phyloP scores from a whole-genome alignment of 805 yeast genomes.

The Monosporozyma aerobia region DNA sequence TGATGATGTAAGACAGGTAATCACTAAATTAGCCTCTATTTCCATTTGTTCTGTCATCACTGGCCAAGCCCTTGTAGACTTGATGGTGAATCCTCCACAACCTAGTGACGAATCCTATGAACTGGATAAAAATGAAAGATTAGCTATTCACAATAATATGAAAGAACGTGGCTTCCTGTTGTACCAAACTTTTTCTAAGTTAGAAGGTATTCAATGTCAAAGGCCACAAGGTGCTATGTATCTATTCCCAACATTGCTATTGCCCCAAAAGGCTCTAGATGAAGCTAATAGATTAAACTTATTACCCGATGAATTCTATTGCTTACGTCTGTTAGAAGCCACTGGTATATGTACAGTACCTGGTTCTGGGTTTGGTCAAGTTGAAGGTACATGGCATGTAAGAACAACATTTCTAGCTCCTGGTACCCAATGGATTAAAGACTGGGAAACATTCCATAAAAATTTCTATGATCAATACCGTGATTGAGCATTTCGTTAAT shows the following conservation, averaged over 20 bases:
- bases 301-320: constrained; percentile 80
- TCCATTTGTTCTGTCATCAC: constrained; percentile 88
- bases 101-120: constrained; percentile 69
- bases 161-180: constrained; percentile 54
- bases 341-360: constrained; percentile 98
- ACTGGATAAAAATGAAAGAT: constrained; percentile 54
- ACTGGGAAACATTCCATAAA: constrained; percentile 72
- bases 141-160: constrained; percentile 51
- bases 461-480: constrained; percentile 33
- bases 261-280: constrained; percentile 55
- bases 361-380: constrained; percentile 95
- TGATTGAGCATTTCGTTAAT: not conserved
- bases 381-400: constrained; percentile 76
- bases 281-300: constrained; percentile 47
- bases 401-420: constrained; percentile 97
- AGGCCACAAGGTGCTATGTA: constrained; percentile 97
- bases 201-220: constrained; percentile 81
- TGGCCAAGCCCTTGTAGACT: constrained; percentile 86
- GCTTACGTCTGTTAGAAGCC: constrained; percentile 66
- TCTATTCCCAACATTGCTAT: constrained; percentile 68
- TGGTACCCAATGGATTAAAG: constrained; percentile 77
- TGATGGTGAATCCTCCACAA: constrained; percentile 89
- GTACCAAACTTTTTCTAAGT: constrained; percentile 56
- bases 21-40: constrained; percentile 83
- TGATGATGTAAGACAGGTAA: constrained; percentile 53